Conservation (phyloP, 1,139 yeast species). For the Meyerozyma carpophila region DNA sequence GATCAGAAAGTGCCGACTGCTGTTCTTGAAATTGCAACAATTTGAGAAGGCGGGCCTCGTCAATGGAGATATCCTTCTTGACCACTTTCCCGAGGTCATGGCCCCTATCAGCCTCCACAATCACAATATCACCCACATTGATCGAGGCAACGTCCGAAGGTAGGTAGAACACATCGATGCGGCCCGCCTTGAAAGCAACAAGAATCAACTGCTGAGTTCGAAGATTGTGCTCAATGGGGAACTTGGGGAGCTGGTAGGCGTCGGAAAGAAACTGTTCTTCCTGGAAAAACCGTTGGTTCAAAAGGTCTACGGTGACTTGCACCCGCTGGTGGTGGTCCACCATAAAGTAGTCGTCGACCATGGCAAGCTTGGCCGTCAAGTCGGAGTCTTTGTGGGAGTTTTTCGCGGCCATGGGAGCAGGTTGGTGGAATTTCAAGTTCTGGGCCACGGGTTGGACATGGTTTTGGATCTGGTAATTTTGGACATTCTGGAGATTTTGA, state of each 20-base stretch:
- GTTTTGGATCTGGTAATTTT: no score
- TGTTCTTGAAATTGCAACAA: conserved; percentile 53
- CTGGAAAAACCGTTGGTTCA: conserved; percentile 11
- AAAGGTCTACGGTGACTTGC: conserved; percentile 19
- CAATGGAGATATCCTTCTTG: conserved; percentile 59
- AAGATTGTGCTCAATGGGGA: conserved; percentile 33
- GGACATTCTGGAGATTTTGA: no score
- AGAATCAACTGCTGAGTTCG: conserved; percentile 43
- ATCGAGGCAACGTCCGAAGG: conserved; percentile 32
- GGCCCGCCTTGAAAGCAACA: conserved; percentile 82
- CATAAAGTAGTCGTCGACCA: conserved; percentile 33
- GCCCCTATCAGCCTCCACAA: conserved; percentile 98
- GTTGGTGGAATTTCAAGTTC: no score
- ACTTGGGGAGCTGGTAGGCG: conserved; percentile 35
- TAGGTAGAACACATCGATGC: conserved; percentile 76
- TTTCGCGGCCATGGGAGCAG: conserved; percentile 4
- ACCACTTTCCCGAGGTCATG: conserved; percentile 81
- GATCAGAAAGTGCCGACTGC: conserved; percentile 43
- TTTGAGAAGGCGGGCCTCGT: conserved; percentile 54
- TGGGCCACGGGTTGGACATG: no score
- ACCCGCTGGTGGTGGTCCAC: conserved; percentile 39
- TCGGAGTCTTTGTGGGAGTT: conserved; percentile 4
- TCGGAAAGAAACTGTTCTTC: conserved; percentile 26
- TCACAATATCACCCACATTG: conserved; percentile 70
- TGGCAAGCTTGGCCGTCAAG: conserved; percentile 9